Evolutionary conservation across 371 early-diverging fungal genomes (phyloP).

Genomic region (Mortierella sp.): DNA sequence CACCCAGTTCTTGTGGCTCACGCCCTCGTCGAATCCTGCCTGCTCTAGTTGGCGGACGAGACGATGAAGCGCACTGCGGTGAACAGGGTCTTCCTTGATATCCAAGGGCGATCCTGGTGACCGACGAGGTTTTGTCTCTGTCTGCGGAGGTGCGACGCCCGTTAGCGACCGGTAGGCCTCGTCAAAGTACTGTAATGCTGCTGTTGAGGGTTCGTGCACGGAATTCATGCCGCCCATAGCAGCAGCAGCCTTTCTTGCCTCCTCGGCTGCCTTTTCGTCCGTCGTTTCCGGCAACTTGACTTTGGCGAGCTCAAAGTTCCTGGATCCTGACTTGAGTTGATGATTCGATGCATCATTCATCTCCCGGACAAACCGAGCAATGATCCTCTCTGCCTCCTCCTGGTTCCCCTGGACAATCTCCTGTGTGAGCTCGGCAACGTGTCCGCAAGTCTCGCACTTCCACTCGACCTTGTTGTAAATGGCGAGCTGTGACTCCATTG

Average conservation of each 20-base stretch:
- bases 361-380: conserved; percentile 30
- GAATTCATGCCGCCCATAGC: conserved; percentile 32
- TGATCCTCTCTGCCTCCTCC: conserved; percentile 18
- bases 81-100: conserved; percentile 12
- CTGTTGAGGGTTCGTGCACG: conserved; percentile 33
- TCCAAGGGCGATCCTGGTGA: background rate
- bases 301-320: conserved; percentile 49
- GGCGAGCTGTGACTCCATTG: conserved; percentile 31
- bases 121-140: background rate
- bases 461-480: conserved; percentile 48
- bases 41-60: conserved; percentile 38
- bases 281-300: conserved; percentile 6
- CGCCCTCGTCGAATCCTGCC: conserved; percentile 43
- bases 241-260: conserved; percentile 11
- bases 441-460: conserved; percentile 27
- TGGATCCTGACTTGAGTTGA: conserved; percentile 9
- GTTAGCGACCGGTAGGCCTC: conserved; percentile 32
- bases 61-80: conserved; percentile 31
- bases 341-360: conserved; percentile 32
- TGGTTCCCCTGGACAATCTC: conserved; percentile 42
- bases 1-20: conserved; percentile 48
- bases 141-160: conserved; percentile 5
- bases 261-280: background rate
- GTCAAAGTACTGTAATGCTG: conserved; percentile 23
- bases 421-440: conserved; percentile 27